Evolutionary conservation across 1,139 yeast species (phyloP).

Genomic region (Yamadazyma mexicana): DNA sequence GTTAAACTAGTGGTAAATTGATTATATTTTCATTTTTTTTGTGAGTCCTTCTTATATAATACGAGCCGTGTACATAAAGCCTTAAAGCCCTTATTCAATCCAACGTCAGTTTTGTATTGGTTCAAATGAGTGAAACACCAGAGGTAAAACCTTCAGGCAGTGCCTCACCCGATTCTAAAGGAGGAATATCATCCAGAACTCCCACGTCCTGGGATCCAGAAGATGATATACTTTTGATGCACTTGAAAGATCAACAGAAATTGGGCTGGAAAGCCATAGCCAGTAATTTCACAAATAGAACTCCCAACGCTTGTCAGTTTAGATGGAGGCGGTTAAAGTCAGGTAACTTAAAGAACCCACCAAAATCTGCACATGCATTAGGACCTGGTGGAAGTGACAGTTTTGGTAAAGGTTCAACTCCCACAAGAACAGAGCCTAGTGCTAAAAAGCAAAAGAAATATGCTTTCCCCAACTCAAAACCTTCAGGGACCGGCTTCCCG

Average conservation of each 20-base stretch:
- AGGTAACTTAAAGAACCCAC: conserved; percentile 60
- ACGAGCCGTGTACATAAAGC: no score
- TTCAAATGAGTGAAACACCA: conserved; percentile 7
- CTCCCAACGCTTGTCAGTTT: conserved; percentile 79
- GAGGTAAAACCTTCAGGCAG: conserved; percentile 8
- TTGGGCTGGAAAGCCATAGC: conserved; percentile 80
- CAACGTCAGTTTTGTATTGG: background rate
- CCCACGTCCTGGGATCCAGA: conserved; percentile 79
- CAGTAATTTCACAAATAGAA: conserved; percentile 62
- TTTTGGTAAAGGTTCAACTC: conserved; percentile 8
- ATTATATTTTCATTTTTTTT: no score
- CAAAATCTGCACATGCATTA: conserved; percentile 39
- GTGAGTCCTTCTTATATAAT: no score
- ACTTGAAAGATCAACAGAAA: conserved; percentile 68
- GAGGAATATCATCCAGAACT: conserved; percentile 33
- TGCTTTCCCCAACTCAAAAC: conserved; percentile 17
- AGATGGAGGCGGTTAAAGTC: conserved; percentile 73
- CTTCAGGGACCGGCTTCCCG: conserved; percentile 27
- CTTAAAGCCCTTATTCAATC: no score
- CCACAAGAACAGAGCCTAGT: conserved; percentile 7
- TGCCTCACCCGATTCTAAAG: conserved; percentile 18
- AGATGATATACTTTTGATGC: conserved; percentile 66
- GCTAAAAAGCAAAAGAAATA: conserved; percentile 26
- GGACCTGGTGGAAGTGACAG: conserved; percentile 13
- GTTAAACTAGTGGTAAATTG: no score